A percentile compares a stretch with the other conserved stretches of the same genome.
Conservation (phyloP, 2,329 filamentous ascomycete genomes). For the Davidsoniella eucalypti region DNA sequence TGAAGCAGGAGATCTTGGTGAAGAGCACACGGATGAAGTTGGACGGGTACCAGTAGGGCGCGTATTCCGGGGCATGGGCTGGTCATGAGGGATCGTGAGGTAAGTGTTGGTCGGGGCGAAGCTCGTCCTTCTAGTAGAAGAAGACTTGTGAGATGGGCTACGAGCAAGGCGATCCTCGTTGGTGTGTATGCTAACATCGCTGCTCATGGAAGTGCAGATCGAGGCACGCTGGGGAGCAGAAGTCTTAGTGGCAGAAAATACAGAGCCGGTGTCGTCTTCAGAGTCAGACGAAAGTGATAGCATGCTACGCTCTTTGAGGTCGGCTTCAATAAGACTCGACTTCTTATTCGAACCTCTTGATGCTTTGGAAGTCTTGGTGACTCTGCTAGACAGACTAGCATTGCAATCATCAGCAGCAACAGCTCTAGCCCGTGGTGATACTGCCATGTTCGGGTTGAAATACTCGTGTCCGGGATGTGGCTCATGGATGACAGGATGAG, state of each 20-base stretch:
- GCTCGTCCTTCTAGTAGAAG: conserved; percentile 25
- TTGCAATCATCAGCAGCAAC: conserved; percentile 23
- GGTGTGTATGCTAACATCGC: conserved; percentile 7
- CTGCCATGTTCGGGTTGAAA: conserved; percentile 6
- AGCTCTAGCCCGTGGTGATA: conserved; percentile 1
- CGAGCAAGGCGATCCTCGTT: conserved; percentile 9
- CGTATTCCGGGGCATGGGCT: conserved; percentile 13
- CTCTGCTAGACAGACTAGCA: conserved; percentile 37
- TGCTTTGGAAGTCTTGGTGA: conserved; percentile 37
- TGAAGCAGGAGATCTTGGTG: conserved; percentile 16
- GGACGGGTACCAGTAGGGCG: conserved; percentile 9
- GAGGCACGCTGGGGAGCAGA: conserved; percentile 10
- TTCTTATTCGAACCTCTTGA: conserved; percentile 29
- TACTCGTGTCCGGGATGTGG: conserved; percentile 1
- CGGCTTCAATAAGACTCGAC: conserved; percentile 31
- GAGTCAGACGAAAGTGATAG: conserved; percentile 42
- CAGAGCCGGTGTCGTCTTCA: conserved; percentile 27
- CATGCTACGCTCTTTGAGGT: conserved; percentile 38
- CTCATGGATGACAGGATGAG: conserved; percentile 7
- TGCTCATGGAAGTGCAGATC: conserved; percentile 11
- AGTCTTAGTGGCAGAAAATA: conserved; percentile 9
- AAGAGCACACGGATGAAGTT: conserved; percentile 14
- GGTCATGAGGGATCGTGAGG: conserved; percentile 24
- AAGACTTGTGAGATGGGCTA: conserved; percentile 19
- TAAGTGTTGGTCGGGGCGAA: conserved; percentile 26